Evolutionary conservation across 345 rosid species (phyloP).

Genomic region (Acer campestre): DNA sequence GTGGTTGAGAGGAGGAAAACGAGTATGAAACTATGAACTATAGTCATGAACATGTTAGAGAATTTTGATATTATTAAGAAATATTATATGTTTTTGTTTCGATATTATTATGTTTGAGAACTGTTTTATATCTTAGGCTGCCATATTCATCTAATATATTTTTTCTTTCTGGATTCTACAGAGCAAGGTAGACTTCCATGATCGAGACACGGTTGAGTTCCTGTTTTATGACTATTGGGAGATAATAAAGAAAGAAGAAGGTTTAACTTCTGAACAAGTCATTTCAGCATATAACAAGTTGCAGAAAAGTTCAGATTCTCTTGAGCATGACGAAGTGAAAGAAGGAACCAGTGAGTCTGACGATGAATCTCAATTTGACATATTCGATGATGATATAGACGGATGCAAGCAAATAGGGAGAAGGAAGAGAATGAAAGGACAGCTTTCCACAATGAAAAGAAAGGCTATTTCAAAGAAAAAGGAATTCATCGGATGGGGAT

Average conservation of each 20-base stretch:
- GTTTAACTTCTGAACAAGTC: slow-evolving; percentile 33
- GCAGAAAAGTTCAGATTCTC: slow-evolving; percentile 23
- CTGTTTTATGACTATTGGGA: slow-evolving; percentile 57
- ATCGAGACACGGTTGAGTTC: slow-evolving; percentile 36
- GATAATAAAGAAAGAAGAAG: slow-evolving; percentile 35
- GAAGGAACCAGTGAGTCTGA: slow-evolving; percentile 23
- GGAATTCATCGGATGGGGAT: slow-evolving; percentile 59
- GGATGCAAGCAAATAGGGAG: slow-evolving; percentile 3
- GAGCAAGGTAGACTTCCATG: slow-evolving; percentile 44
- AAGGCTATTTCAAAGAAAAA: slow-evolving; percentile 20
- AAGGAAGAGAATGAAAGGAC: slow-evolving; percentile 19
- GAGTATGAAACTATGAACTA: too few species aligned
- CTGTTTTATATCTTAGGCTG: not conserved
- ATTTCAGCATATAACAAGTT: slow-evolving; percentile 29
- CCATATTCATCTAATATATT: not conserved
- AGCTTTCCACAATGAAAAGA: not conserved
- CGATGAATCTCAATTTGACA: slow-evolving; percentile 13
- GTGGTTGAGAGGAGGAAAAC: too few species aligned
- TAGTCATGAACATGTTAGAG: not conserved
- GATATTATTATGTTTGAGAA: not conserved
- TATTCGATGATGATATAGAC: slow-evolving; percentile 24
- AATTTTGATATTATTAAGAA: too few species aligned
- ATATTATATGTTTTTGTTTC: too few species aligned
- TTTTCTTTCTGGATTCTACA: slow-evolving; percentile 18
- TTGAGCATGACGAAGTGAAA: slow-evolving; percentile 15